Evolutionary conservation across 2,329 filamentous ascomycete genomes (phyloP).

Genomic region (Biscogniauxia marginata): DNA sequence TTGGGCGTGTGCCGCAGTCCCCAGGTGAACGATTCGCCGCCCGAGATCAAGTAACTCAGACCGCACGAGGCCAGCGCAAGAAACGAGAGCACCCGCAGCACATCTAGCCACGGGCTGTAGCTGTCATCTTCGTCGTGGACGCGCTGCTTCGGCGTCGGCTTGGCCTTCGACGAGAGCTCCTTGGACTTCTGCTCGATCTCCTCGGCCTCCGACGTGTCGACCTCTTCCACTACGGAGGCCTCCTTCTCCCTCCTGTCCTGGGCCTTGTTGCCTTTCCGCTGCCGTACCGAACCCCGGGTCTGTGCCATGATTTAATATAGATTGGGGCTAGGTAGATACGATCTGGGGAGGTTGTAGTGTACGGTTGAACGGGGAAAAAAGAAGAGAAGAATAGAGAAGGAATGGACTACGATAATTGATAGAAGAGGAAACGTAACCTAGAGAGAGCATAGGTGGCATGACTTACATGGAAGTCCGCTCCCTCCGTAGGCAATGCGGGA

Average conservation of each 20-base stretch:
- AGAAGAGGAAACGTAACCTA: background rate
- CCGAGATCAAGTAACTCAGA: slow-evolving; percentile 74
- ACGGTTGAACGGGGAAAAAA: too few species aligned
- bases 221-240: slow-evolving; percentile 25
- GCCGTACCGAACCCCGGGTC: slow-evolving; percentile 36
- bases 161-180: slow-evolving; percentile 19
- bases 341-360: too few species aligned
- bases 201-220: slow-evolving; percentile 31
- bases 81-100: slow-evolving; percentile 67
- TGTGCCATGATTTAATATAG: slow-evolving; percentile 15
- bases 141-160: slow-evolving; percentile 31
- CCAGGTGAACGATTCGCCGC: slow-evolving; percentile 69
- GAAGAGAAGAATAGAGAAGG: background rate
- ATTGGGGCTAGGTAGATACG: background rate
- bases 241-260: slow-evolving; percentile 12
- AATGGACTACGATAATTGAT: too few species aligned
- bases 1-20: slow-evolving; percentile 59
- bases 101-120: slow-evolving; percentile 57
- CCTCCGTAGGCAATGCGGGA: background rate
- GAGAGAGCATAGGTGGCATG: background rate
- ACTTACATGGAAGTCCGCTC: background rate
- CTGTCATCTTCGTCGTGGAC: slow-evolving; percentile 62
- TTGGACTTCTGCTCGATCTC: slow-evolving; percentile 23
- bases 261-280: slow-evolving; percentile 40
- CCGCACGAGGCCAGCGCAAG: slow-evolving; percentile 64